phyloP scores from a whole-genome alignment of 1,284 basidiomycete species.

The Inonotus hispidus region DNA sequence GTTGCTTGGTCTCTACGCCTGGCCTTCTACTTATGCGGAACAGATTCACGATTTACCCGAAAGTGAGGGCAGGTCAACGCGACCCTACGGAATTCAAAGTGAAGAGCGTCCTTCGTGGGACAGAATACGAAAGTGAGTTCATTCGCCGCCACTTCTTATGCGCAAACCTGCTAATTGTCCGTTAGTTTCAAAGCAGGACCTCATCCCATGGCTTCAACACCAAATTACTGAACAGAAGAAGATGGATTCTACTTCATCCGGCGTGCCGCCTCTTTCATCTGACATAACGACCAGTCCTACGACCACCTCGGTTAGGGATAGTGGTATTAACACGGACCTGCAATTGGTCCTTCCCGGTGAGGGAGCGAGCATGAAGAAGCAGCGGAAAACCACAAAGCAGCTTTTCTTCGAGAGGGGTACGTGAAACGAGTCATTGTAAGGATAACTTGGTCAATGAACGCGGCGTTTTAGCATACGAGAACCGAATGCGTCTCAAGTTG shows the following conservation, averaged over 20 bases:
- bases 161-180: neutral
- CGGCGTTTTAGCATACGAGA: conserved; percentile 51
- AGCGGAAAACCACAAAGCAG: conserved; percentile 64
- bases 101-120: conserved; percentile 71
- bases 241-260: conserved; percentile 21
- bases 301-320: conserved; percentile 38
- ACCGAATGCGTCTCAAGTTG: conserved; percentile 46
- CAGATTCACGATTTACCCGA: conserved; percentile 70
- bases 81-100: conserved; percentile 72
- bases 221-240: conserved; percentile 27
- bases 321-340: conserved; percentile 40
- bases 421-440: conserved; percentile 4
- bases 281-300: conserved; percentile 22
- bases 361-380: conserved; percentile 49
- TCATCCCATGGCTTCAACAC: conserved; percentile 24
- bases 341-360: conserved; percentile 64
- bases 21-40: neutral
- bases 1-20: conserved; percentile 25
- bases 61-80: conserved; percentile 49
- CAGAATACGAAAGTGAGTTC: conserved; percentile 61
- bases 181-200: conserved; percentile 35
- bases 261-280: conserved; percentile 36
- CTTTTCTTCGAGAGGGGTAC: conserved; percentile 63
- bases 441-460: conserved; percentile 8
- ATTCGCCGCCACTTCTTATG: neutral